Percentiles rank a stretch among this genome's conserved stretches.
Conservation (phyloP, 1,284 basidiomycete genomes). For the Ceratobasidium sp. region DNA sequence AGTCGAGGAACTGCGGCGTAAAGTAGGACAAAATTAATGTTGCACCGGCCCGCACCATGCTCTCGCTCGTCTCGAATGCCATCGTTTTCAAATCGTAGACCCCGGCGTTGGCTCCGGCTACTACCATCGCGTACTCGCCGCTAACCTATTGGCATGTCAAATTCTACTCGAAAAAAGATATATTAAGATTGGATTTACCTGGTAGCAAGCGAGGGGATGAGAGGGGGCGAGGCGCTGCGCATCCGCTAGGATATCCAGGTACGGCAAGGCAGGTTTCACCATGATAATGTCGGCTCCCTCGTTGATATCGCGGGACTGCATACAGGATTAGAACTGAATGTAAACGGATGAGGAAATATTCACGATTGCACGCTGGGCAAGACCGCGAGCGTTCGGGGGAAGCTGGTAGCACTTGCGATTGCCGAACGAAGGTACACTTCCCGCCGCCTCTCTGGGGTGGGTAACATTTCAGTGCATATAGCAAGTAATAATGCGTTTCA, state of each 20-base stretch:
- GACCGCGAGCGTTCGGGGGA: slow-evolving; percentile 87
- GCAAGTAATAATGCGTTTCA: slow-evolving; percentile 14
- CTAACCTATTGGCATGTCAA: slow-evolving; percentile 59
- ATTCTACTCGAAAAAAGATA: background rate
- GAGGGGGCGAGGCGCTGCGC: slow-evolving; percentile 82
- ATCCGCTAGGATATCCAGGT: slow-evolving; percentile 96
- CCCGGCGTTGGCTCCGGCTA: slow-evolving; percentile 92
- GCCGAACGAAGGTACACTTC: slow-evolving; percentile 94
- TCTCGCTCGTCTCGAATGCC: slow-evolving; percentile 93
- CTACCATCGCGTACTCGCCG: slow-evolving; percentile 97
- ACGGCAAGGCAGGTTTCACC: slow-evolving; percentile 97
- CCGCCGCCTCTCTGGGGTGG: slow-evolving; percentile 86
- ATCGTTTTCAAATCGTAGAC: slow-evolving; percentile 92
- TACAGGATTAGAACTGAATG: slow-evolving; percentile 15
- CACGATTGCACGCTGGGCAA: slow-evolving; percentile 94
- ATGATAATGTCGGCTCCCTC: slow-evolving; percentile 99
- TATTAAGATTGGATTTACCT: slow-evolving; percentile 65
- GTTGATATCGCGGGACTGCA: slow-evolving; percentile 85
- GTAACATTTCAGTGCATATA: slow-evolving; percentile 7
- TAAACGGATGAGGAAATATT: slow-evolving; percentile 56
- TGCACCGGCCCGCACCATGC: slow-evolving; percentile 92
- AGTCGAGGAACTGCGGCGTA: slow-evolving; percentile 94
- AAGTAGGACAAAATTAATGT: slow-evolving; percentile 95
- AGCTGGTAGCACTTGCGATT: slow-evolving; percentile 98
- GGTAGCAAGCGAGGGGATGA: slow-evolving; percentile 94